Conservation (phyloP, 257 asterid genomes). For the Salvia rosmarinus region DNA sequence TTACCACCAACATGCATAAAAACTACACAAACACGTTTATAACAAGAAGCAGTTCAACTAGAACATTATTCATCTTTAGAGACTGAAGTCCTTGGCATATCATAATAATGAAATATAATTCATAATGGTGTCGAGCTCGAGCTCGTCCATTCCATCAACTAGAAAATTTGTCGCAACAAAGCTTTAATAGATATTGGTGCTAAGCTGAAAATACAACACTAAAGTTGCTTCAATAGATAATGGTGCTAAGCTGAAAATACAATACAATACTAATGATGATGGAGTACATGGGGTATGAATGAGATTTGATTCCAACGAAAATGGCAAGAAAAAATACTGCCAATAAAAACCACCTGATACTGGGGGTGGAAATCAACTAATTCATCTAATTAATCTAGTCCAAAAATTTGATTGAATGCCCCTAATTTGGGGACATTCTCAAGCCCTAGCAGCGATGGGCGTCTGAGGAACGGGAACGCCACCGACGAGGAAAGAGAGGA, state of each 20-base stretch:
- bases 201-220: too few relatives aligned
- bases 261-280: background rate
- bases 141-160: too few relatives aligned
- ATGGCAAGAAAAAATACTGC: background rate
- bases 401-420: constrained; percentile 2
- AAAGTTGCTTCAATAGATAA: background rate
- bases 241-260: background rate
- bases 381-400: background rate
- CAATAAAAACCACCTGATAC: background rate
- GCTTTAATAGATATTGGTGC: too few relatives aligned
- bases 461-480: constrained; percentile 47
- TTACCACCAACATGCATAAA: too few relatives aligned
- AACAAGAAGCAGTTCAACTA: too few relatives aligned
- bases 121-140: too few relatives aligned
- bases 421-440: constrained; percentile 33
- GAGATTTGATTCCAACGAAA: background rate
- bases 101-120: too few relatives aligned
- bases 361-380: background rate
- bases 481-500: constrained; percentile 68
- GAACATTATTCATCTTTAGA: too few relatives aligned
- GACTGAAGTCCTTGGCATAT: too few relatives aligned
- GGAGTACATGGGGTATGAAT: background rate
- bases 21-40: too few relatives aligned
- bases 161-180: background rate
- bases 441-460: constrained; percentile 43